phyloP scores from a whole-genome alignment of 1,139 yeast species.

The Wickerhamiella infanticola region DNA sequence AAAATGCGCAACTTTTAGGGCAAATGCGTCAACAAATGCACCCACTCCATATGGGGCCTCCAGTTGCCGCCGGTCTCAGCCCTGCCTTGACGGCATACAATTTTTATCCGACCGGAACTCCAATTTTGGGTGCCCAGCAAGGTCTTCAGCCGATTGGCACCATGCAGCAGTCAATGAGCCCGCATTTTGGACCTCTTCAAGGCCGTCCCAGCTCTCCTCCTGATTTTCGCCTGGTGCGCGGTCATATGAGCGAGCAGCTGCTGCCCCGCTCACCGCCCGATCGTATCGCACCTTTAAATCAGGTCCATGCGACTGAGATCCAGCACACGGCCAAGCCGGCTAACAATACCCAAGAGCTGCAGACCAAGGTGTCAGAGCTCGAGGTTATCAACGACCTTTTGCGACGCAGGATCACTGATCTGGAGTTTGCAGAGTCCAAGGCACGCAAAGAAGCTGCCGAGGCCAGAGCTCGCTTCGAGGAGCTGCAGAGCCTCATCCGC shows the following conservation, averaged over 20 bases:
- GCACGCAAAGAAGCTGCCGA: slow-evolving; percentile 18
- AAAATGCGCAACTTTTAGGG: background rate
- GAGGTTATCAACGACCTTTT: slow-evolving; percentile 81
- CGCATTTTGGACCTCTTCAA: background rate
- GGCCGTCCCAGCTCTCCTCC: slow-evolving; percentile 3
- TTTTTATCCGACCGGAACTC: background rate
- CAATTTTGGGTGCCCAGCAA: background rate
- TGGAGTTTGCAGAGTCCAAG: slow-evolving; percentile 50
- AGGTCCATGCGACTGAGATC: slow-evolving; percentile 11
- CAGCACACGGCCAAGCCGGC: slow-evolving; percentile 10
- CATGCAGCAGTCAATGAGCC: background rate
- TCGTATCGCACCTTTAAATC: slow-evolving; percentile 20
- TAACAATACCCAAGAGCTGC: slow-evolving; percentile 23
- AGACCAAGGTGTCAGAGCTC: slow-evolving; percentile 72
- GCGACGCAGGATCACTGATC: slow-evolving; percentile 63
- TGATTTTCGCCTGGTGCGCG: slow-evolving; percentile 11
- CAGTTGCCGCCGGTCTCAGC: background rate
- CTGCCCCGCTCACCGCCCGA: slow-evolving; percentile 23
- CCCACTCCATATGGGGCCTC: background rate
- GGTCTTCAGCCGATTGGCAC: background rate
- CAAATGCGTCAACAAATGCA: background rate
- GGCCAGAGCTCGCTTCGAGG: slow-evolving; percentile 4
- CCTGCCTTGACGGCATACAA: background rate
- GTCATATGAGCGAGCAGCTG: slow-evolving; percentile 22
- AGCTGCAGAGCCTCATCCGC: background rate